A percentile compares a stretch with the other conserved stretches of the same genome.
phyloP scores from a whole-genome alignment of 2,329 filamentous ascomycete genomes.

The Exophiala viscosa region DNA sequence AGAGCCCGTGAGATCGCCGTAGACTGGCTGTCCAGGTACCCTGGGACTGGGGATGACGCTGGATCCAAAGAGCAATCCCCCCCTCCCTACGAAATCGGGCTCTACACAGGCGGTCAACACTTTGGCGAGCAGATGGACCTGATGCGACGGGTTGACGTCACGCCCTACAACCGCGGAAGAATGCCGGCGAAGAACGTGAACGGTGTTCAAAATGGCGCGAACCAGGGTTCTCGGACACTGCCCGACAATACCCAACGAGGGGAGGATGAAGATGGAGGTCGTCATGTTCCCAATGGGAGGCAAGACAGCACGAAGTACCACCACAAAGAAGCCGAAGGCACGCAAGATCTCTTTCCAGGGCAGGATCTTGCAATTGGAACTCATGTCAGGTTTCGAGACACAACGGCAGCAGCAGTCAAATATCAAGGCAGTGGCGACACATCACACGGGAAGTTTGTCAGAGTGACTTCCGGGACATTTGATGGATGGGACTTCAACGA shows the following conservation, averaged over 20 bases:
- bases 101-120: conserved; percentile 26
- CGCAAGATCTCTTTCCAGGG: conserved; percentile 4
- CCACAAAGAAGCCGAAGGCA: background rate
- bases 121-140: conserved; percentile 25
- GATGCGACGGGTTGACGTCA: conserved; percentile 12
- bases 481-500: conserved; percentile 59
- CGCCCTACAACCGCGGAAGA: conserved; percentile 27
- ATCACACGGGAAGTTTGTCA: conserved; percentile 41
- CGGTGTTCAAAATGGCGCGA: too few relatives aligned
- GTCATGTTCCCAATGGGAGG: background rate
- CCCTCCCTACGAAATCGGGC: conserved; percentile 20
- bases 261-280: too few relatives aligned
- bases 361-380: conserved; percentile 43
- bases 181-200: conserved; percentile 12
- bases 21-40: conserved; percentile 52
- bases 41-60: conserved; percentile 19
- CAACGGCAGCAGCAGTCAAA: conserved; percentile 48
- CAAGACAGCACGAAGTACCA: background rate
- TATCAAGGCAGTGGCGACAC: conserved; percentile 42
- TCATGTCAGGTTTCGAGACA: conserved; percentile 55
- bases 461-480: conserved; percentile 46
- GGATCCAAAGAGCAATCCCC: background rate
- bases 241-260: too few relatives aligned
- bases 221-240: too few relatives aligned
- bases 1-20: conserved; percentile 46